Evolutionary conservation across 2,329 filamentous ascomycete genomes (phyloP), one percentile per base, ranked within the genome.

Genomic region (Fusarium sp.): DNA sequence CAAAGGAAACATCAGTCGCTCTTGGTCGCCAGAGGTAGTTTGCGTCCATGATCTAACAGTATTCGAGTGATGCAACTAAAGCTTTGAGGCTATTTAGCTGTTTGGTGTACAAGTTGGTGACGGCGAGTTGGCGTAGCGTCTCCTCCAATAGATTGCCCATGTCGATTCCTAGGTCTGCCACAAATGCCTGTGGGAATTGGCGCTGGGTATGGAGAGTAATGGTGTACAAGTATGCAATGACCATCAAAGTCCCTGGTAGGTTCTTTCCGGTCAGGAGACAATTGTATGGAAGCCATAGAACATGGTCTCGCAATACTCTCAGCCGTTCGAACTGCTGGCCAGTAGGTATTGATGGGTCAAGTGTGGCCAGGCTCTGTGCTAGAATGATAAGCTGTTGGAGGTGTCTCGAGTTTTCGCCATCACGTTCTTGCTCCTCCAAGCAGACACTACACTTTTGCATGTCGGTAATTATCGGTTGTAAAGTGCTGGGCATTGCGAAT

Each of bases 281-380:
- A 9, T 62, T 62, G 1, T 53, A 33, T 4, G 58, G 58, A 15
- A 61, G 29, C 58, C 58, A 61, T 4, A 61, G 33, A 14, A 45
- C 50, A 11, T 57, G 57, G 4, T 62, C 57, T 44, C 57, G 52
- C 6, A 61, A 14, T 2, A 45, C 8, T 1, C 51, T 38, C 2
- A 49, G 42, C 1, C 42, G 42, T 35, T 62, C 57, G 8, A 61
- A 61, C 15, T 61, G 57, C 1, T 62, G 56, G 2, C 37, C 37
- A 0, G 35, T 31, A 0, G 58, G 47, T 3, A 51, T 37, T 4
- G 46, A 53, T 7, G 58, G 14, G 7, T 57, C 57, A 9, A 62
- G 37, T 4, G 43, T 52, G 4, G 17, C 33, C 9, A 61, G 11
- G 14, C 62, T 46, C 35, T 62, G 42, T 0, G 58, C 52, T 2